Evolutionary conservation across 768 basidiomycete species (phyloP).

Genomic region (Tylopilus cervinicoccineus): DNA sequence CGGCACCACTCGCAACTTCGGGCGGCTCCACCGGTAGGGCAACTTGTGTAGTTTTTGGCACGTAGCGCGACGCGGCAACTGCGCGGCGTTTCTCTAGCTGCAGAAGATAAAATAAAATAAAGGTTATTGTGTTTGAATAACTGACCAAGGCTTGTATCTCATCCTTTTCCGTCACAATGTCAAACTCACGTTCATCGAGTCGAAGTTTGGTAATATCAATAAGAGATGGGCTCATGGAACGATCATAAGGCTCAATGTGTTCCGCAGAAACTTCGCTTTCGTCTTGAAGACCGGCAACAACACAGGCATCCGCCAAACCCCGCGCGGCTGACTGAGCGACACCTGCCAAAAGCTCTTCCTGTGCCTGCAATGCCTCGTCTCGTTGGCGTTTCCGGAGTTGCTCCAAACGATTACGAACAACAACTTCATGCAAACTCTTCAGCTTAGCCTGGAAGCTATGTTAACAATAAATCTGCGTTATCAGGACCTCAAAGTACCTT

Average conservation of each 20-base stretch:
- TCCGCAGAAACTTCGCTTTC: constrained; percentile 43
- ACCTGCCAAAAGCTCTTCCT: constrained; percentile 83
- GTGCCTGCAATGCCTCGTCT: constrained; percentile 92
- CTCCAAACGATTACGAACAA: constrained; percentile 92
- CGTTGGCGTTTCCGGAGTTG: constrained; percentile 94
- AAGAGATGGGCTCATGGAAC: constrained; percentile 81
- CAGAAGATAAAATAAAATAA: neutral
- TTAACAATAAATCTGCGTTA: neutral
- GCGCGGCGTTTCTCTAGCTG: constrained; percentile 75
- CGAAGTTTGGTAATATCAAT: constrained; percentile 67
- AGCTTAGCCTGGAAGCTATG: constrained; percentile 68
- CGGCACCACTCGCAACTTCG: constrained; percentile 58
- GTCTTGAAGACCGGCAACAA: constrained; percentile 30
- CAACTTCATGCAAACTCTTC: constrained; percentile 90
- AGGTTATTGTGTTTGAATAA: constrained; percentile 3
- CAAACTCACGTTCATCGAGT: constrained; percentile 77
- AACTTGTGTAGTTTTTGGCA: constrained; percentile 68
- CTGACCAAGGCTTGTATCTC: constrained; percentile 64
- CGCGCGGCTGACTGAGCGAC: constrained; percentile 60
- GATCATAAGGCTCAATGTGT: constrained; percentile 75
- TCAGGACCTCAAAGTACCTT: constrained; percentile 51
- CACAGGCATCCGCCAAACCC: constrained; percentile 36
- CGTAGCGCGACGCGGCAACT: constrained; percentile 84
- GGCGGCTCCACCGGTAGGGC: constrained; percentile 53
- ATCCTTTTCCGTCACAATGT: constrained; percentile 67